These are phyloP conservation scores for Calonectria pauciramosa DNA, from an alignment of 2,329 filamentous ascomycete species.

Conservation along the genomic window DNA sequence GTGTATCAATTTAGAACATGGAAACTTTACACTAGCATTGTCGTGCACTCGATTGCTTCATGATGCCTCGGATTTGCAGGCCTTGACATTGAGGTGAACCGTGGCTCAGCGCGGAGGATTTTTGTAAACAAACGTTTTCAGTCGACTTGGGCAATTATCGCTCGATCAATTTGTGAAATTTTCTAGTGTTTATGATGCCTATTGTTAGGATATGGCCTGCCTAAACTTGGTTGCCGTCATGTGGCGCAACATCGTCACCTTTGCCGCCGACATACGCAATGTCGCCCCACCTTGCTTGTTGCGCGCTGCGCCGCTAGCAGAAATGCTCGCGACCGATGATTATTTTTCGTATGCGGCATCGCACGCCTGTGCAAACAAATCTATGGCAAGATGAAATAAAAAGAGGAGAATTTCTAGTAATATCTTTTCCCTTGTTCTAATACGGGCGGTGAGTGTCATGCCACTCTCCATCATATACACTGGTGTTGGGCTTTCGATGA, in stretches of 20 bases:
- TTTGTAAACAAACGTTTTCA: too few species aligned
- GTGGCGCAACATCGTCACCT: neutral
- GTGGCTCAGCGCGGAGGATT: neutral
- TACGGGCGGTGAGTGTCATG: too few species aligned
- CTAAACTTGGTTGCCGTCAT: neutral
- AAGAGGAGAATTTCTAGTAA: too few species aligned
- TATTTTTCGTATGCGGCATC: neutral
- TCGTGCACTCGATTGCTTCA: neutral
- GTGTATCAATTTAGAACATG: neutral
- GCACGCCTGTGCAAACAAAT: too few species aligned
- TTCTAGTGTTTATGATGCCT: neutral
- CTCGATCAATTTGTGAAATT: neutral
- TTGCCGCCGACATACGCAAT: neutral
- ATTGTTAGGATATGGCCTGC: neutral
- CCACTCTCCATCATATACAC: neutral
- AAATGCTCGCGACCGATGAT: neutral
- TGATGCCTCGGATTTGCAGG: neutral
- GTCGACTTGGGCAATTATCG: neutral
- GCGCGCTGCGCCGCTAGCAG: neutral
- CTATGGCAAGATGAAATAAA: too few species aligned
- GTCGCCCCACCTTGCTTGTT: neutral
- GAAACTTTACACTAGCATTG: neutral
- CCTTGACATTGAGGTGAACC: neutral
- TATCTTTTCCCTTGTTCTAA: too few species aligned
- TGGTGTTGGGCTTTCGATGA: neutral